Percentiles rank a stretch among this genome's conserved stretches.
phyloP scores from a whole-genome alignment of 2,329 filamentous ascomycete genomes.

The Diaporthe citrichinensis region DNA sequence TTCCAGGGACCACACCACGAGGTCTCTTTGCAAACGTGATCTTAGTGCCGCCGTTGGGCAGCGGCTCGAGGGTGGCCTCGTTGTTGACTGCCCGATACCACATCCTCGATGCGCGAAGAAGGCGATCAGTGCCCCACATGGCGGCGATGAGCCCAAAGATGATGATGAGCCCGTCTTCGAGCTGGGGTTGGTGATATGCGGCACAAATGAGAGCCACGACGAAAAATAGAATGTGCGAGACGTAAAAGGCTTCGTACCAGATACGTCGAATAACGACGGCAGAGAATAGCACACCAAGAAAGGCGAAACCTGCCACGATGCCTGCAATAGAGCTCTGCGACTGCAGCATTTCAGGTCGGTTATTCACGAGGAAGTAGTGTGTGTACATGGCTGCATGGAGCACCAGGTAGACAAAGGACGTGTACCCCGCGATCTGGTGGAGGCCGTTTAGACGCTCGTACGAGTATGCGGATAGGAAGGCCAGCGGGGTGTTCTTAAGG shows the following conservation, averaged over 20 bases:
- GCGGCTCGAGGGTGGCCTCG: constrained; percentile 64
- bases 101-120: constrained; percentile 62
- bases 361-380: constrained; percentile 54
- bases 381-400: constrained; percentile 62
- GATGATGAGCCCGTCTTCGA: constrained; percentile 57
- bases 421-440: constrained; percentile 67
- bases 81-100: constrained; percentile 64
- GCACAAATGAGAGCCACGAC: constrained; percentile 62
- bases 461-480: constrained; percentile 66
- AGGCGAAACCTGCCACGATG: constrained; percentile 62
- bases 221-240: constrained; percentile 65
- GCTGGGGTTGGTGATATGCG: constrained; percentile 66
- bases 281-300: constrained; percentile 60
- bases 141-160: constrained; percentile 58
- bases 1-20: constrained; percentile 63
- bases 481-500: constrained; percentile 71
- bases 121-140: constrained; percentile 66
- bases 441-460: constrained; percentile 72
- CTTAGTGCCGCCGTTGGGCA: constrained; percentile 68
- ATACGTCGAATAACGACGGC: constrained; percentile 60
- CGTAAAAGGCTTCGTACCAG: constrained; percentile 71
- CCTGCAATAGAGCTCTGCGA: constrained; percentile 60
- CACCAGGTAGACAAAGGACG: constrained; percentile 60
- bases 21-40: constrained; percentile 67
- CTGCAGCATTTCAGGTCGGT: constrained; percentile 51